phyloP scores from a whole-genome alignment of 805 yeast genomes.

The Ogataea zsoltii region DNA sequence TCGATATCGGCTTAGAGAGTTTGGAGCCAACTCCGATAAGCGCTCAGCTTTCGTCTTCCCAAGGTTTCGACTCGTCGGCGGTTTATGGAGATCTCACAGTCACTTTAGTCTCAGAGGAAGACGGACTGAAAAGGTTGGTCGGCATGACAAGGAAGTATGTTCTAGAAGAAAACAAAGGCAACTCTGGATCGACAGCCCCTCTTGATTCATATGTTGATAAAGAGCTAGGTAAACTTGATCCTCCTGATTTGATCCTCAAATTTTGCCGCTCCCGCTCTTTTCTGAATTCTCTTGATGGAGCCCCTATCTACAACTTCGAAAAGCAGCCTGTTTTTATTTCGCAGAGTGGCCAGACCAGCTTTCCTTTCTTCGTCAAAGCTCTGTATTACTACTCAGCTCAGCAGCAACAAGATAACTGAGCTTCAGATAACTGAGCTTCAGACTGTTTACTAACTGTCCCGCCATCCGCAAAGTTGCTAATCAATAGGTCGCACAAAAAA shows the following conservation, averaged over 20 bases:
- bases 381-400: slow-evolving; percentile 7
- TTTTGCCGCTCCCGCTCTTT: slow-evolving; percentile 17
- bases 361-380: slow-evolving; percentile 19
- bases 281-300: slow-evolving; percentile 19
- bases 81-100: slow-evolving; percentile 15
- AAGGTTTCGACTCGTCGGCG: slow-evolving; percentile 8
- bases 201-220: slow-evolving; percentile 13
- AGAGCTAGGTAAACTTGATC: slow-evolving; percentile 13
- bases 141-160: slow-evolving; percentile 7
- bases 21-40: slow-evolving; percentile 20
- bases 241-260: slow-evolving; percentile 24
- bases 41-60: slow-evolving; percentile 14
- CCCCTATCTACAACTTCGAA: slow-evolving; percentile 19
- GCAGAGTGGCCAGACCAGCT: slow-evolving; percentile 9
- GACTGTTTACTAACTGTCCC: no score
- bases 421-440: neutral
- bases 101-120: slow-evolving; percentile 11
- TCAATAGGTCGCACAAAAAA: neutral
- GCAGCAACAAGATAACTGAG: neutral
- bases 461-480: slow-evolving; percentile 1
- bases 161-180: neutral
- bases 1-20: slow-evolving; percentile 5
- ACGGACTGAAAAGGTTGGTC: slow-evolving; percentile 8
- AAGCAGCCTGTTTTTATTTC: slow-evolving; percentile 13
- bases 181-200: neutral